A percentile compares a stretch with the other conserved stretches of the same genome.
These are phyloP conservation scores for Arthrobotrys sinensis DNA, from an alignment of 2,329 filamentous ascomycete genomes.

Conservation along the genomic window DNA sequence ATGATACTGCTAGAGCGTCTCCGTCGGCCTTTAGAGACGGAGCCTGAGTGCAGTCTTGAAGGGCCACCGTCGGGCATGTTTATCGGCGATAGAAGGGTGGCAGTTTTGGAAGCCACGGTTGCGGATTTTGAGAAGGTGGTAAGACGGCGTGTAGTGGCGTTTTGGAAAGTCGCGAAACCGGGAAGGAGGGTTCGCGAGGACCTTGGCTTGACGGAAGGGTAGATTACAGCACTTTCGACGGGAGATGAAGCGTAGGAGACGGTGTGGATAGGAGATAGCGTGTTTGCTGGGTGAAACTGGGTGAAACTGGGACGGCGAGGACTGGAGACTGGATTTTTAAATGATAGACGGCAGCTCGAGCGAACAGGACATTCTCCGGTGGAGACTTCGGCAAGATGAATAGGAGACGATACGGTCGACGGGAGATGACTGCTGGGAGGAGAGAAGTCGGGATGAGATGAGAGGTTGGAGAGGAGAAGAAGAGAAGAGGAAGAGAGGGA, in stretches of 20 bases:
- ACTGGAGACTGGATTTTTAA: constrained; percentile 31
- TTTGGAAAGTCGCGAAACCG: constrained; percentile 22
- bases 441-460: constrained; percentile 18
- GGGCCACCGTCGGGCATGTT: constrained; percentile 60
- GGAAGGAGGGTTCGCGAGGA: constrained; percentile 15
- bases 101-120: constrained; percentile 61
- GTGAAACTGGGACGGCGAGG: constrained; percentile 14
- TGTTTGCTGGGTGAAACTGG: constrained; percentile 1
- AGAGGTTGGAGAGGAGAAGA: constrained; percentile 20
- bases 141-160: constrained; percentile 43
- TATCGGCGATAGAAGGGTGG: constrained; percentile 61
- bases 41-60: constrained; percentile 61
- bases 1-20: constrained; percentile 98
- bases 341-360: constrained; percentile 47
- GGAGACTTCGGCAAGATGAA: not conserved
- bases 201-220: not conserved
- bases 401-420: constrained; percentile 33
- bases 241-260: not conserved
- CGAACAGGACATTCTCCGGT: not conserved
- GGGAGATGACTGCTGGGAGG: constrained; percentile 1
- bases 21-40: constrained; percentile 77
- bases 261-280: not conserved
- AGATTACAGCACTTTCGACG: constrained; percentile 17
- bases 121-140: constrained; percentile 53
- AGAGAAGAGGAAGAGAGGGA: constrained; percentile 30